Evolutionary conservation across 306 rosid genomes (phyloP), one percentile per base, ranked within the genome.

Genomic region (Astragalus membranaceus): DNA sequence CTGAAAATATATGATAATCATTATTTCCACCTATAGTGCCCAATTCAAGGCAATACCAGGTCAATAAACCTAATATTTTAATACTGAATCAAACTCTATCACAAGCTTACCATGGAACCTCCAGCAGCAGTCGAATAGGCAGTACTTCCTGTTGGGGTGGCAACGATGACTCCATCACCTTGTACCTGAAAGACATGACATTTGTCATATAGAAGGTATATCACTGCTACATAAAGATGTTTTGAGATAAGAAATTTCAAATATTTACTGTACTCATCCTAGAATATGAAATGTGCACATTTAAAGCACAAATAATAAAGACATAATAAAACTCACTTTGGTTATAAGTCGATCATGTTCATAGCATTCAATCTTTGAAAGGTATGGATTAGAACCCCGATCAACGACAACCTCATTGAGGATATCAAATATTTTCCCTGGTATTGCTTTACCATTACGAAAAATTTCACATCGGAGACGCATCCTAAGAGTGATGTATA

Each of bases 101-200:
- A 70, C 5, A 60, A 75, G 52, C 80, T 82, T 84, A 92, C 97
- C 97, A 92, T 92, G 75, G 99, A 94, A 79, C 99, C 99, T 70
- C 97, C 99, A 8, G 99, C 97, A 75, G 99, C 90, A 6, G 99
- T 94, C 53, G 99, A 91, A 82, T 94, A 94, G 66, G 99, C 99
- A 57, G 99, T 94, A 73, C 99, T 94, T 84, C 99, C 99, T 0
- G 97, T 94, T 41, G 99, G 99, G 37, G 99, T 94, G 76, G 97
- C 99, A 29, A 94, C 88, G n/a, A 91, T 94, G 71, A 94, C 99
- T 75, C 99, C 99, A 67, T 94, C 99, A 59, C 96, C 99, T 88
- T 94, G 99, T 70, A 91, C 99, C 99, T 91, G 82, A 81, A 81
- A 64, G 37, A 39, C 30, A 42, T 13, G 57, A 35, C 11, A 41